Base-by-base conservation (phyloP, 2,329 filamentous ascomycete genomes). In the Pseudopithomyces maydicus region DNA sequence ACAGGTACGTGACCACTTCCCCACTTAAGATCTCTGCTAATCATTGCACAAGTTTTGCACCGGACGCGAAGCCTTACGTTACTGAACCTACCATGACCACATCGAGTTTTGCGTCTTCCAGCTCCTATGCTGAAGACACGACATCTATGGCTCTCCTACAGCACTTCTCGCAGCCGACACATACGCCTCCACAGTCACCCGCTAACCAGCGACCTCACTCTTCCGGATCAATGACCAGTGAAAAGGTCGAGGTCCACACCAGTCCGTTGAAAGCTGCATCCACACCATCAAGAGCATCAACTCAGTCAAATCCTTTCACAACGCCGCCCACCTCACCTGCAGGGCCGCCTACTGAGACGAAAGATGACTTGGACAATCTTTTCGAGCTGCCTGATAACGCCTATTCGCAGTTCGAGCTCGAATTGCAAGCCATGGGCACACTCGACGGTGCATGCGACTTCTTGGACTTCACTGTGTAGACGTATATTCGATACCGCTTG, bases 151-250 rank as follows among this genome's bases (percentile, higher is more conserved):
- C 70, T 57, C 64, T 74, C 15, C 61, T 76, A 17, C 73, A 74
- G 48, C 70, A 74, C n/a, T 65, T 77, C 19, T 73, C 72, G 26
- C 64, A 69, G 42, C 66, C 69, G 35, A 66, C 69, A 26, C 70
- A 75, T 42, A 77, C 74, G 19, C 74, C 74, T 50, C 74, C 74
- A 29, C 71, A 74, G 65, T 76, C 74, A 42, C 74, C 74, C 22
- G 70, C 61, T 32, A 66, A 76, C n/a, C 47, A 58, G 36, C 64
- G 67, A 32, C 68, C 70, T 8, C 54, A 61, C 19, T 72, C 73
- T 3, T 57, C 66, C 8, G 68, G 67, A n/a, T 70, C 69, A 1
- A 49, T 46, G 12, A 63, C 56, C 26, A 63, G 61, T 10, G 53
- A 55, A 12, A 68, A 63, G 47, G 51, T 45, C 10, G 55, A 58